phyloP scores from a whole-genome alignment of 2,329 filamentous ascomycete genomes.

The Cytospora piceae region DNA sequence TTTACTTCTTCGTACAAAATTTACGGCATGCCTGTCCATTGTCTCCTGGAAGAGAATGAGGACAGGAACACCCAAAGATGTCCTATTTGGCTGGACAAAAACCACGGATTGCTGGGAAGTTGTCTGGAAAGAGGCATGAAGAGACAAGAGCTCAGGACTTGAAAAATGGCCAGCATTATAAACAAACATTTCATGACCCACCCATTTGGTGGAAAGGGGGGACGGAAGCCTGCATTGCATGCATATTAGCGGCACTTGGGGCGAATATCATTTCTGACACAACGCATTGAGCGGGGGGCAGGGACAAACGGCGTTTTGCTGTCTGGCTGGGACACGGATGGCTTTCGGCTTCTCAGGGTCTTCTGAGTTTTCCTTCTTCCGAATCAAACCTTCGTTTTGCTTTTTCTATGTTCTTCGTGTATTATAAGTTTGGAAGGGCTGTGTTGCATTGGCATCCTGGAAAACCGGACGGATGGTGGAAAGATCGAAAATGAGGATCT shows the following conservation, averaged over 20 bases:
- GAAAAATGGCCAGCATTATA: conserved; percentile 1
- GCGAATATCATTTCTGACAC: conserved; percentile 2
- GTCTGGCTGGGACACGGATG: neutral
- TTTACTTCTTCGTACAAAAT: neutral
- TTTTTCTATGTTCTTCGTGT: neutral
- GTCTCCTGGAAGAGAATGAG: neutral
- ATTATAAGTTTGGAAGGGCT: neutral
- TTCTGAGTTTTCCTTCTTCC: neutral
- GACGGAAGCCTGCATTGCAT: conserved; percentile 2
- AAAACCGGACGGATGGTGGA: neutral
- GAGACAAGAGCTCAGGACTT: conserved; percentile 2
- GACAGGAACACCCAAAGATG: neutral
- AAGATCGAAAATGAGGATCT: neutral
- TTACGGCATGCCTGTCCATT: neutral
- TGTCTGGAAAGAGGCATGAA: conserved; percentile 2
- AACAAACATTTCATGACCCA: conserved; percentile 3
- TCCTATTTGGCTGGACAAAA: neutral
- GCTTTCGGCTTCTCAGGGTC: neutral
- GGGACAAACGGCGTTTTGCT: neutral
- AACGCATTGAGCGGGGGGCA: neutral
- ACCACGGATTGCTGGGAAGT: neutral
- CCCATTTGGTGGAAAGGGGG: neutral
- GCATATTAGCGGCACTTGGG: conserved; percentile 5
- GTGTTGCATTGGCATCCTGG: neutral
- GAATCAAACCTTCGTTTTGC: neutral